Conservation (phyloP, 371 early-diverging fungal species). For the Rhizopus sp. region DNA sequence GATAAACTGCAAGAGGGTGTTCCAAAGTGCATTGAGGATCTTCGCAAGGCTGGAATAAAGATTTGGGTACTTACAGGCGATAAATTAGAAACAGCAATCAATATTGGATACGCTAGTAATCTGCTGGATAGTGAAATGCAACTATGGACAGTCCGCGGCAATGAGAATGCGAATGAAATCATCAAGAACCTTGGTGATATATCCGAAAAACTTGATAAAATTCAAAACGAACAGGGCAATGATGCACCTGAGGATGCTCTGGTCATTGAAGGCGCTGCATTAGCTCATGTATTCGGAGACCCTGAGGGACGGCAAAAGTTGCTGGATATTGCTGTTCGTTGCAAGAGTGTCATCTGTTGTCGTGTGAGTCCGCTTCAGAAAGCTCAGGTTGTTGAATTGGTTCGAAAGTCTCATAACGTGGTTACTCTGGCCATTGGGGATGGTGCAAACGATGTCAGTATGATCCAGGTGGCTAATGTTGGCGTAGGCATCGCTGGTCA, state of each 20-base stretch:
- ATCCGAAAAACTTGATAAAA: conserved; percentile 1
- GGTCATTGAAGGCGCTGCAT: conserved; percentile 89
- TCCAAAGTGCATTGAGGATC: conserved; percentile 84
- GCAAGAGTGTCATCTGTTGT: conserved; percentile 92
- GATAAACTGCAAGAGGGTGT: conserved; percentile 98
- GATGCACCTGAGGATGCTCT: conserved; percentile 60
- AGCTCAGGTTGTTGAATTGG: conserved; percentile 91
- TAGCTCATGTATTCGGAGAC: conserved; percentile 76
- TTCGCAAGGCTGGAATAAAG: conserved; percentile 92
- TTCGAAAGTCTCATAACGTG: conserved; percentile 76
- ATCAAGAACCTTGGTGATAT: conserved; percentile 28
- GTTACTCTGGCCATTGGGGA: conserved; percentile 96
- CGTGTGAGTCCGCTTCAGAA: conserved; percentile 97
- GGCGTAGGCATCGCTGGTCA: conserved; percentile 92
- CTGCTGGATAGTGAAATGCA: conserved; percentile 75
- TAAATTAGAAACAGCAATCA: conserved; percentile 99
- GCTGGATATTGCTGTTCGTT: conserved; percentile 77
- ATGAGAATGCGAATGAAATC: conserved; percentile 36
- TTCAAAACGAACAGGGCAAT: conserved; percentile 5
- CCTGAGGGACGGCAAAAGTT: conserved; percentile 61
- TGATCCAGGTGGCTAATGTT: conserved; percentile 95
- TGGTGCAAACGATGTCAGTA: conserved; percentile 96
- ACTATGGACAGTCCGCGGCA: conserved; percentile 71
- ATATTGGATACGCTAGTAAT: conserved; percentile 91
- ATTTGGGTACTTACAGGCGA: conserved; percentile 99